Evolutionary conservation across 2,329 filamentous ascomycete genomes (phyloP).

Genomic region (Pseudogymnoascus verrucosus): DNA sequence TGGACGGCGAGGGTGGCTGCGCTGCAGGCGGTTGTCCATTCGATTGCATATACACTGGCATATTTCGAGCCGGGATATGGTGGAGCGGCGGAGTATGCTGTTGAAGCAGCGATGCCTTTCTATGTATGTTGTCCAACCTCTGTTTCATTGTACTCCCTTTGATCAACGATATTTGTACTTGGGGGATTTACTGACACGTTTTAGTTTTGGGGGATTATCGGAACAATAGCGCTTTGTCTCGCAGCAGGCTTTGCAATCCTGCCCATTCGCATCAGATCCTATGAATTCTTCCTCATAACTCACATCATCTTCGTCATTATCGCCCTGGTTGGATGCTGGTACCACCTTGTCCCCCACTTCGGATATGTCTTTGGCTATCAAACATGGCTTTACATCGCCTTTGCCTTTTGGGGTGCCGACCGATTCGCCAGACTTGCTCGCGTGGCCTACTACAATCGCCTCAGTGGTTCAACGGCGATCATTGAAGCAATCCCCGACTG

Average conservation of each 20-base stretch:
- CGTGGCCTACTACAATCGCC: slow-evolving; percentile 23
- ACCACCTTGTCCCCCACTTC: slow-evolving; percentile 33
- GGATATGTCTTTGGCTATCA: slow-evolving; percentile 37
- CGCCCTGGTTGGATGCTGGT: slow-evolving; percentile 14
- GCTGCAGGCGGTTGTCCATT: slow-evolving; percentile 40
- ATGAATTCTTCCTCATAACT: slow-evolving; percentile 14
- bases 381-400: slow-evolving; percentile 37
- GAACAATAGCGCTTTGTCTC: slow-evolving; percentile 9
- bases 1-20: slow-evolving; percentile 40
- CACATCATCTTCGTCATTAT: slow-evolving; percentile 16
- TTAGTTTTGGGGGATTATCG: slow-evolving; percentile 34
- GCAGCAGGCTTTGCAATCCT: not conserved
- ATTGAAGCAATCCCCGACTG: slow-evolving; percentile 31
- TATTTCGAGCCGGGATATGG: slow-evolving; percentile 23
- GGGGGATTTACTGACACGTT: not conserved
- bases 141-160: not conserved
- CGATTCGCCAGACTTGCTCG: slow-evolving; percentile 34
- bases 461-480: not conserved
- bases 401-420: slow-evolving; percentile 40
- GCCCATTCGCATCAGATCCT: slow-evolving; percentile 10
- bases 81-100: slow-evolving; percentile 7
- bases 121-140: slow-evolving; percentile 10
- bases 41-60: slow-evolving; percentile 32
- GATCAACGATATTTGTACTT: too few species aligned
- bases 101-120: slow-evolving; percentile 8